A percentile compares a stretch with the other conserved stretches of the same genome.
These are phyloP conservation scores for Neofusicoccum parvum DNA, from an alignment of 2,329 filamentous ascomycete genomes.

Conservation along the genomic window DNA sequence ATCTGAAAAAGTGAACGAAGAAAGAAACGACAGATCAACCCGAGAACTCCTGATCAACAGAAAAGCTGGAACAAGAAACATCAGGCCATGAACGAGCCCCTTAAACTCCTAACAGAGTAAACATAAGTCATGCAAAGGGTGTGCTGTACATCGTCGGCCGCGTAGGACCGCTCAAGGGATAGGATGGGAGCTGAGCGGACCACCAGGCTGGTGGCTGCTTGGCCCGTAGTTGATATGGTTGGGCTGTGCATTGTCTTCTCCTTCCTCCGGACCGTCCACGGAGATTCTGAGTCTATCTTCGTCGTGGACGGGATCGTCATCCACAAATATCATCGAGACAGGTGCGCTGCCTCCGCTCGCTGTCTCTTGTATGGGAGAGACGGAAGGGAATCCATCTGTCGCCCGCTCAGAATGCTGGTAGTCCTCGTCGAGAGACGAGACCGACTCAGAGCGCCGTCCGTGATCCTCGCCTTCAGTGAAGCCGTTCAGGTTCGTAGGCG, in stretches of 20 bases:
- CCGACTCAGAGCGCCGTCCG: background rate
- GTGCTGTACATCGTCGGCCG: background rate
- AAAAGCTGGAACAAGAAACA: background rate
- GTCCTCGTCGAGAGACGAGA: background rate
- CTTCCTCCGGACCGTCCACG: background rate
- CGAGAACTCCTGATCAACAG: background rate
- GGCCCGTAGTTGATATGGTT: background rate
- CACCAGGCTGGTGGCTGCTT: background rate
- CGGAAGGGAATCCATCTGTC: background rate
- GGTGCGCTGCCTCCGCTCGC: constrained; percentile 2
- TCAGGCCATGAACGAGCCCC: background rate
- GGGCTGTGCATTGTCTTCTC: background rate
- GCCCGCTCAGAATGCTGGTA: background rate
- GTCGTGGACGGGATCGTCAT: background rate
- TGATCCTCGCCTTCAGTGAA: background rate
- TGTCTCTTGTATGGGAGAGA: constrained; percentile 12
- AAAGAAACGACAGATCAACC: background rate
- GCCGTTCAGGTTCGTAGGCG: background rate
- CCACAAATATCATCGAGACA: background rate
- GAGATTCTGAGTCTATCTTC: background rate
- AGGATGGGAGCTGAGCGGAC: constrained; percentile 1
- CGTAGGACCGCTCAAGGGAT: background rate
- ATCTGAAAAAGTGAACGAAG: background rate
- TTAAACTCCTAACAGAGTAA: background rate
- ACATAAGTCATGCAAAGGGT: background rate